These are phyloP conservation scores for Podosphaera xanthii DNA, from an alignment of 2,329 filamentous ascomycete species.

Conservation along the genomic window DNA sequence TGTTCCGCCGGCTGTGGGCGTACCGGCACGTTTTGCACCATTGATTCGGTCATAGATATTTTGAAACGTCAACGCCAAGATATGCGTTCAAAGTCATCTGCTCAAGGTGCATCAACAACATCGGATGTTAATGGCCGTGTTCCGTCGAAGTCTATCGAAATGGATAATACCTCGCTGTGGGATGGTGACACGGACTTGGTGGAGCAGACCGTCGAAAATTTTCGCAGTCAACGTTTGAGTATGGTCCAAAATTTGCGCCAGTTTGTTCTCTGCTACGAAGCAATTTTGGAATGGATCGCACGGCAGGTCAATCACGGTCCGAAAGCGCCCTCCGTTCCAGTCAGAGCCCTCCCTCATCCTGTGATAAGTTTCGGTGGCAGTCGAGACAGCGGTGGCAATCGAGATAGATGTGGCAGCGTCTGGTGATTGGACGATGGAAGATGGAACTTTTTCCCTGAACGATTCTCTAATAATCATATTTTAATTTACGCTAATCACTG, in stretches of 20 bases:
- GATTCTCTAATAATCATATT: neutral
- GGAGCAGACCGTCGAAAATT: slow-evolving; percentile 72
- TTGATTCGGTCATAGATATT: slow-evolving; percentile 92
- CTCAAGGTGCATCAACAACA: slow-evolving; percentile 22
- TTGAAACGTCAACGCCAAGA: slow-evolving; percentile 55
- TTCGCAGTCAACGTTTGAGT: slow-evolving; percentile 66
- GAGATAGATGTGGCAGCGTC: neutral
- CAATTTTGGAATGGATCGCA: slow-evolving; percentile 66
- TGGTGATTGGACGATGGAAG: neutral
- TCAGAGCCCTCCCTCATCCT: neutral
- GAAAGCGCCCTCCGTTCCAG: neutral
- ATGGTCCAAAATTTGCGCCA: slow-evolving; percentile 94
- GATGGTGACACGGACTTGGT: slow-evolving; percentile 57
- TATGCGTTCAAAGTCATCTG: slow-evolving; percentile 13
- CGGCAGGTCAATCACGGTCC: slow-evolving; percentile 7
- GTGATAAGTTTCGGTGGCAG: neutral
- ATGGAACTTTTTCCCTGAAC: neutral
- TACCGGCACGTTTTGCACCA: slow-evolving; percentile 89
- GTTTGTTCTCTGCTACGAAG: slow-evolving; percentile 93
- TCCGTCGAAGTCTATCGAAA: slow-evolving; percentile 3
- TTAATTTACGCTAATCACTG: neutral
- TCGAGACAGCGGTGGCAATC: neutral
- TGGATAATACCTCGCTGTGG: slow-evolving; percentile 39
- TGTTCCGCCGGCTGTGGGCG: slow-evolving; percentile 91
- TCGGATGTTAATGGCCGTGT: slow-evolving; percentile 10